Evolutionary conservation across 139 green algal genomes (phyloP).

Genomic region (Gonium pectorale): DNA sequence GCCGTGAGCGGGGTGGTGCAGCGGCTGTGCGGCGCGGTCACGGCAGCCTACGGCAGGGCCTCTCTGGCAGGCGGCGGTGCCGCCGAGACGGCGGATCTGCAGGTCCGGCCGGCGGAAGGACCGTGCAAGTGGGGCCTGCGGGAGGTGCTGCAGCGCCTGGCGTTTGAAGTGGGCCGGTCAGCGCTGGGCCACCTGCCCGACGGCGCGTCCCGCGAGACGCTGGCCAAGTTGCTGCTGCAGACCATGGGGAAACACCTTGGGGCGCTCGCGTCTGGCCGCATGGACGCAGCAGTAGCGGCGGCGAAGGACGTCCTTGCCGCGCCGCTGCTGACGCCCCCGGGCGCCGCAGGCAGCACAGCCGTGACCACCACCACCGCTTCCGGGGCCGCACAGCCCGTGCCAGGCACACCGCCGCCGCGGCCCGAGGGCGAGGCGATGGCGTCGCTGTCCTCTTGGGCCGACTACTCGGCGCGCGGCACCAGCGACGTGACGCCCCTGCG

Average conservation of each 20-base stretch:
- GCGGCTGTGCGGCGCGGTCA: slow-evolving; percentile 24
- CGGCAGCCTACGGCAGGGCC: slow-evolving; percentile 10
- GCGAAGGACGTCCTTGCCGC: slow-evolving; percentile 3
- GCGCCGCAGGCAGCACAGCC: background rate
- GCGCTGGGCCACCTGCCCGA: slow-evolving; percentile 22
- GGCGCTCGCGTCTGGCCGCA: slow-evolving; percentile 28
- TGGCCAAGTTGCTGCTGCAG: slow-evolving; percentile 48
- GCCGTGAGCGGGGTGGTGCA: slow-evolving; percentile 7
- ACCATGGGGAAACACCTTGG: slow-evolving; percentile 49
- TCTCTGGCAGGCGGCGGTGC: background rate
- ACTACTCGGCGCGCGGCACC: background rate
- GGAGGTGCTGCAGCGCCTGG: slow-evolving; percentile 34
- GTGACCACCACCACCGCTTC: background rate
- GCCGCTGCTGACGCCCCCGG: background rate
- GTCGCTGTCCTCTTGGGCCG: slow-evolving; percentile 4
- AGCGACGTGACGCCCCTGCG: slow-evolving; percentile 35
- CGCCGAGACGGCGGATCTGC: background rate
- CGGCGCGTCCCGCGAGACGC: background rate
- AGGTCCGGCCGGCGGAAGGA: background rate
- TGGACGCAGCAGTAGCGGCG: slow-evolving; percentile 21
- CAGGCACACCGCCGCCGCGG: background rate
- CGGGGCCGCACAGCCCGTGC: background rate
- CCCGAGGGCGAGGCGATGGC: background rate
- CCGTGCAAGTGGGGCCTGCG: slow-evolving; percentile 18
- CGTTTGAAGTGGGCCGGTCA: slow-evolving; percentile 45